Evolutionary conservation across 1,139 yeast species (phyloP), one percentile per base, ranked within the genome.

Genomic region (Saccharomyces hybrid): DNA sequence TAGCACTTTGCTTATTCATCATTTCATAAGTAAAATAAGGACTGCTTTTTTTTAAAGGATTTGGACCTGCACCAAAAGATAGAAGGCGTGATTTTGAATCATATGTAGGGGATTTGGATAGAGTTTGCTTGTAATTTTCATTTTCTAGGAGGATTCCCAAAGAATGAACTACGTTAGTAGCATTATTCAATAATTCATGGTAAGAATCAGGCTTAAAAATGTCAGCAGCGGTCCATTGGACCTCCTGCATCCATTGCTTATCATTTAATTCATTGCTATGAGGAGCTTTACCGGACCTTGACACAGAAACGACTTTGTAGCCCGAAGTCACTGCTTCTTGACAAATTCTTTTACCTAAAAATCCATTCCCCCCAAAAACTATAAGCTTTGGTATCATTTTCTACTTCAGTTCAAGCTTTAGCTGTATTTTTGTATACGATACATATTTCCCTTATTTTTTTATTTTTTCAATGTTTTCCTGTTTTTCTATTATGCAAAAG

Each of bases 281-380:
- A 2, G 89, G 87, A n/a, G 82, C 76, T 13, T 66, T 69, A 0
- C 90, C 90, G 0, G 86, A 78, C 11, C 78, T 73, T 2, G 88
- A 80, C 44, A 86, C 71, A 0, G 95, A 79, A 0, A 82, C 77
- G 2, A 88, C 93, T 11, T 77, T 70, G 69, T 77, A 81, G 0
- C 95, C 96, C 47, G 80, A 71, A 28, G 70, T 73, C 2, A 86
- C 71, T 0, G 88, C 96, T 1, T 78, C 77, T 63, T 83, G 83
- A 65, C 95, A 88, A 14, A 90, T 82, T 56, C 87, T 79, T 56
- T 79, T 79, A 58, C 84, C 84, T 20, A 90, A 71, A 66, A 88
- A 88, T 3, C 97, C 97, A 57, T 82, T 83, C 0, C 97, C 97
- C 20, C 97, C 97, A 62, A 90, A 81, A 0, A 89, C 88, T 7